Percentiles rank a stretch among this genome's conserved stretches.
phyloP scores from a whole-genome alignment of 2,329 filamentous ascomycete species.

The Emmonsiellopsis sp. region DNA sequence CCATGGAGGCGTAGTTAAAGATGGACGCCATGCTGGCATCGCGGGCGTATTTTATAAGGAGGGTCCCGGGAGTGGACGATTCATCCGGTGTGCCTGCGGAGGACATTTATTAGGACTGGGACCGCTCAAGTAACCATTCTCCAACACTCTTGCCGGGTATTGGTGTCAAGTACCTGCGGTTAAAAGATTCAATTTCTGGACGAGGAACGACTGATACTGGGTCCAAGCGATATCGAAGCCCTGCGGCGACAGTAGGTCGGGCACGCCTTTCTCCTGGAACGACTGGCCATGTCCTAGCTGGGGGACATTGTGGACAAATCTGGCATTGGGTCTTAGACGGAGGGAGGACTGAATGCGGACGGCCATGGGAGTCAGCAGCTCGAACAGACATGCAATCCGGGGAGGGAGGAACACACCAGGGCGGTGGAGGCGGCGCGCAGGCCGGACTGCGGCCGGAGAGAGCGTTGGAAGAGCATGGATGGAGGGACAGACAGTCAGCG shows the following conservation, averaged over 20 bases:
- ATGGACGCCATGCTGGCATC: slow-evolving; percentile 65
- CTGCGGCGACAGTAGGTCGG: slow-evolving; percentile 59
- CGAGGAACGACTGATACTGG: slow-evolving; percentile 66
- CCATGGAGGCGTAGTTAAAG: slow-evolving; percentile 97
- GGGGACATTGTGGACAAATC: slow-evolving; percentile 39
- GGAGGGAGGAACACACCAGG: slow-evolving; percentile 21
- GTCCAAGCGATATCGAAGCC: slow-evolving; percentile 73
- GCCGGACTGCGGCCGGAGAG: slow-evolving; percentile 35
- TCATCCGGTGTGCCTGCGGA: slow-evolving; percentile 55
- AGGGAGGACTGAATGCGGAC: slow-evolving; percentile 21
- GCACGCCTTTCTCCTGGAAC: slow-evolving; percentile 48
- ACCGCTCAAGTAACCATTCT: background rate
- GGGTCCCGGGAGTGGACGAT: slow-evolving; percentile 52
- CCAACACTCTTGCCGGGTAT: background rate
- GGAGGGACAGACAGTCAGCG: background rate
- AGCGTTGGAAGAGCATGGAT: slow-evolving; percentile 34
- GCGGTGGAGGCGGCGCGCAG: slow-evolving; percentile 32
- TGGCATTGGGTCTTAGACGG: slow-evolving; percentile 28
- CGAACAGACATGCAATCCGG: slow-evolving; percentile 1
- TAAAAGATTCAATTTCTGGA: slow-evolving; percentile 67
- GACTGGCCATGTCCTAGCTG: slow-evolving; percentile 38
- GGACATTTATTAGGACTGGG: background rate
- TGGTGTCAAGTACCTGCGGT: slow-evolving; percentile 51
- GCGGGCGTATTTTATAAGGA: slow-evolving; percentile 68
- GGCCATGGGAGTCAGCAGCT: slow-evolving; percentile 11